These are phyloP conservation scores for Penicillium sp. DNA, from an alignment of 2,329 filamentous ascomycete genomes.

Conservation along the genomic window DNA sequence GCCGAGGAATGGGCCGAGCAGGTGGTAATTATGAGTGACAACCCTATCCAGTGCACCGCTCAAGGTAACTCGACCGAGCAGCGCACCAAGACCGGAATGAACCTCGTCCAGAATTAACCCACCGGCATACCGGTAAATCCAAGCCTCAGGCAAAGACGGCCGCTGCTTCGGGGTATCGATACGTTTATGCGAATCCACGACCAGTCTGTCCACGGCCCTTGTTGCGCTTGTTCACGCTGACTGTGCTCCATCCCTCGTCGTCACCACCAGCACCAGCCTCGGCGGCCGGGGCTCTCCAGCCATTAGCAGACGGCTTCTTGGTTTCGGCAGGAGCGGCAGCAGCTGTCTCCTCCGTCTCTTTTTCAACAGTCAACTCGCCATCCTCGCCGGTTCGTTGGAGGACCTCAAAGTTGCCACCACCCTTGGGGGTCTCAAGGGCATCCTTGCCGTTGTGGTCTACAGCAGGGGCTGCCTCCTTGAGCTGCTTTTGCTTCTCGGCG, in stretches of 20 bases:
- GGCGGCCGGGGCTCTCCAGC: slow-evolving; percentile 42
- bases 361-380: slow-evolving; percentile 50
- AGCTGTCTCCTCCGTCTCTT: slow-evolving; percentile 50
- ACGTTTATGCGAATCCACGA: slow-evolving; percentile 41
- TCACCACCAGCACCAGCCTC: slow-evolving; percentile 33
- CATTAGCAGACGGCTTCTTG: slow-evolving; percentile 53
- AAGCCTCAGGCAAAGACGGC: slow-evolving; percentile 8
- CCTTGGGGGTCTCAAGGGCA: slow-evolving; percentile 39
- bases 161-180: slow-evolving; percentile 34
- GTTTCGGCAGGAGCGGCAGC: slow-evolving; percentile 47
- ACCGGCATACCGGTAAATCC: slow-evolving; percentile 10
- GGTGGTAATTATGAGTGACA: slow-evolving; percentile 8
- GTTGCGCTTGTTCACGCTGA: slow-evolving; percentile 45
- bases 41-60: neutral
- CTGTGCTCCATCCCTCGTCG: slow-evolving; percentile 51
- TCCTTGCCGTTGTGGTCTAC: slow-evolving; percentile 44
- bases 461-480: slow-evolving; percentile 33
- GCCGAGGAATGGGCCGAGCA: neutral
- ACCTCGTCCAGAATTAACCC: slow-evolving; percentile 6
- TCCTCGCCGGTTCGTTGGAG: slow-evolving; percentile 51
- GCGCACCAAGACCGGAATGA: neutral
- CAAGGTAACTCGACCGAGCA: slow-evolving; percentile 1
- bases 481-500: slow-evolving; percentile 56
- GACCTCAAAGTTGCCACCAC: slow-evolving; percentile 55
- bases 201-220: slow-evolving; percentile 43